Base-by-base conservation (phyloP, 768 basidiomycete species). In the Boletus pseudopeckii region DNA sequence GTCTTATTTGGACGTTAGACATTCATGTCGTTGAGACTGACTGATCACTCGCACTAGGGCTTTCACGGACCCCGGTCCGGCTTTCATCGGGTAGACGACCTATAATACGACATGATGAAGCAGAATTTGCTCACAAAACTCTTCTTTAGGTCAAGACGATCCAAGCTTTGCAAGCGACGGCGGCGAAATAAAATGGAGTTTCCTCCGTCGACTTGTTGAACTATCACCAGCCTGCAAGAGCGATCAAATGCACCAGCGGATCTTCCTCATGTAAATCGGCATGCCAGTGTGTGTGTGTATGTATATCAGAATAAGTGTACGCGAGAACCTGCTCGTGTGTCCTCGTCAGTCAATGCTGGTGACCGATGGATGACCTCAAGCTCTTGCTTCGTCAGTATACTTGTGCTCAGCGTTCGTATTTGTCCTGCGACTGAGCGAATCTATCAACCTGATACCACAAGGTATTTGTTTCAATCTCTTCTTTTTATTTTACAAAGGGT, bases 31-130 rank as follows among this genome's bases (percentile, higher is more conserved):
- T 37, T 38, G 17, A 20, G 26, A 20, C 15, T n/a, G 8, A 49
- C 17, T 39, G 24, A 40, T 39, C 33, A 3, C 38, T 37, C 28
- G 7, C n/a, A 1, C 24, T 24, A 68, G 69, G 57, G 48, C 56
- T 32, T n/a, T n/a, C n/a, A n/a, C n/a, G n/a, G n/a, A n/a, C n/a
- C n/a, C n/a, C n/a, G n/a, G n/a, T n/a, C n/a, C n/a, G n/a, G n/a
- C n/a, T n/a, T 69, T 70, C 52, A 33, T 68, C 10, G 60, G 66
- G 69, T 68, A 60, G 39, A 64, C 10, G 28, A 33, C 20, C 15
- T 41, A 7, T 7, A 14, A 33, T 26, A 10, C n/a, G 57, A n/a
- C 39, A 11, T n/a, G 26, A 14, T 3, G 4, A 4, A 32, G 4
- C 11, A 13, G 26, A 18, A 22, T 20, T 41, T 24, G 9, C 44